These are phyloP conservation scores for Suhomyces coccinellae DNA, from an alignment of 1,139 yeast species.

Conservation along the genomic window DNA sequence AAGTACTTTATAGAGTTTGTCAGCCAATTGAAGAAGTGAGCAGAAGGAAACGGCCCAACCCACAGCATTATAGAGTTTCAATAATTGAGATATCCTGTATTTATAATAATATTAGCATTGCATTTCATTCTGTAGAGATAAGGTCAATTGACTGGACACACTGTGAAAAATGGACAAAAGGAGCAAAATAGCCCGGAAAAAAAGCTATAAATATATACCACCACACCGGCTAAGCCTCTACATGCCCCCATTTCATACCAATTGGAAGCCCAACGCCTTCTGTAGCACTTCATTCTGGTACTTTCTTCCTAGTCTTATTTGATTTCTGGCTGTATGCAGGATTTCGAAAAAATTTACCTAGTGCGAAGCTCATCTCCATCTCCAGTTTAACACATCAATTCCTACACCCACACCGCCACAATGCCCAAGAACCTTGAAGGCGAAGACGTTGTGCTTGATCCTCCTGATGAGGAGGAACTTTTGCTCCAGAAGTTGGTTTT, in stretches of 20 bases:
- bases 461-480: constrained; percentile 82
- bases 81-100: constrained; percentile 8
- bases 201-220: not conserved
- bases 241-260: no score
- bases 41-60: constrained; percentile 16
- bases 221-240: not conserved
- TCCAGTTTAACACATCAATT: not conserved
- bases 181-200: no score
- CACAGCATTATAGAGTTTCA: constrained; percentile 11
- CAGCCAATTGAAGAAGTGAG: constrained; percentile 36
- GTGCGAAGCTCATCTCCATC: constrained; percentile 2
- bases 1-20: constrained; percentile 64
- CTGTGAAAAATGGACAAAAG: no score
- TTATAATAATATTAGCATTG: constrained; percentile 8
- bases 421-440: constrained; percentile 29
- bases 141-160: not conserved
- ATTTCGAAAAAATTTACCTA: constrained; percentile 7
- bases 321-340: constrained; percentile 1
- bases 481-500: constrained; percentile 81
- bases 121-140: not conserved
- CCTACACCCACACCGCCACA: not conserved
- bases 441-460: constrained; percentile 47
- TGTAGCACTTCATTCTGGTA: no score
- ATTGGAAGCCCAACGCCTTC: no score
- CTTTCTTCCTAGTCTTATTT: no score